Conservation (phyloP, 495 filamentous ascomycete genomes). For the Daldinia concentrica region DNA sequence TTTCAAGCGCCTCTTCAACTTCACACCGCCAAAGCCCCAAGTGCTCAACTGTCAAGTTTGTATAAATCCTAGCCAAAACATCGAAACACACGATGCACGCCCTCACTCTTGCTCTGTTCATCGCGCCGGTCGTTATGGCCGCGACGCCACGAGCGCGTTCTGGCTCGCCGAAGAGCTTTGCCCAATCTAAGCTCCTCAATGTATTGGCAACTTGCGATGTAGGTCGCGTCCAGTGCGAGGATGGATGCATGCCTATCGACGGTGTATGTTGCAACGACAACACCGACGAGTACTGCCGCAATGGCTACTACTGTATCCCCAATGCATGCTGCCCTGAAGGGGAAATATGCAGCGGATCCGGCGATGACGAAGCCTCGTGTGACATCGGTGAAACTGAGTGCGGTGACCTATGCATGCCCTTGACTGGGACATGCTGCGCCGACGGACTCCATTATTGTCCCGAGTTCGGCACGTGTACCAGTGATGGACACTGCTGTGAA, state of each 20-base stretch:
- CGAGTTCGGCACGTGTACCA: constrained; percentile 39
- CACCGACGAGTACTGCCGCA: constrained; percentile 38
- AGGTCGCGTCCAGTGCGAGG: constrained; percentile 27
- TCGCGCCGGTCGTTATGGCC: constrained; percentile 29
- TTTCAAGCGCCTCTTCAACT: background rate
- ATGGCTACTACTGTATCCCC: constrained; percentile 40
- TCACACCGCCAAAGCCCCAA: background rate
- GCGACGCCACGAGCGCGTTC: constrained; percentile 24
- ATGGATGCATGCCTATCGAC: constrained; percentile 28
- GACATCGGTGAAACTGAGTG: constrained; percentile 22
- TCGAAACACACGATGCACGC: constrained; percentile 23
- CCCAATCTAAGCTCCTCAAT: constrained; percentile 29
- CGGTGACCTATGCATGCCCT: constrained; percentile 38
- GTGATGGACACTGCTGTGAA: constrained; percentile 38
- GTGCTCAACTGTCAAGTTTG: background rate
- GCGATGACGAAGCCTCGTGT: constrained; percentile 13
- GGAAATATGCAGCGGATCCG: constrained; percentile 29
- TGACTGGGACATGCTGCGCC: constrained; percentile 36
- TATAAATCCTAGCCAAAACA: background rate
- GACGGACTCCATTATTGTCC: constrained; percentile 34
- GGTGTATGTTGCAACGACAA: constrained; percentile 39
- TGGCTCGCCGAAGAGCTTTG: constrained; percentile 30
- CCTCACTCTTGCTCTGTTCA: constrained; percentile 28
- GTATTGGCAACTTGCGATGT: constrained; percentile 22
- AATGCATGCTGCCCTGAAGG: constrained; percentile 39